Evolutionary conservation across 2,329 filamentous ascomycete genomes (phyloP), one percentile per base, ranked within the genome.

Genomic region (Thermoascus crustaceus): DNA sequence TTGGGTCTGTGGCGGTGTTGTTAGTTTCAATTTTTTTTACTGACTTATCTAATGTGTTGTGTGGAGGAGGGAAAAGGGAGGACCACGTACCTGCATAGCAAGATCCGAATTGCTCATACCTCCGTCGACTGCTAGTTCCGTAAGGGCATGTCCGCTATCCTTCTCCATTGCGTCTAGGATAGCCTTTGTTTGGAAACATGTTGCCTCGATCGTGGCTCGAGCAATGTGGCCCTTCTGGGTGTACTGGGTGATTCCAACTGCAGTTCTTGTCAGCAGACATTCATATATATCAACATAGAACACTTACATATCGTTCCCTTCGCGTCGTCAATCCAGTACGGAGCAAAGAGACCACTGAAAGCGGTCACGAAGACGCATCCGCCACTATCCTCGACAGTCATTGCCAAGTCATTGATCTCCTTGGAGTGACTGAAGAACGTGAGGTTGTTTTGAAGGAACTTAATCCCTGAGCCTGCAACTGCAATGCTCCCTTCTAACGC

Each of bases 321-420:
- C n/a, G 85, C 85, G 60, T 93, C 85, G 55, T 93, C 85, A 43
- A 94, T 88, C 87, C 87, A 94, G 61, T 94, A 94, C 0, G 87
- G 87, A 1, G 87, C 87, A 57, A 94, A 94, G 2, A 94, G 73
- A 30, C 87, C 87, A 56, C 82, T 87, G 58, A 94, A 94, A 1
- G 86, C 87, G 5, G 87, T 94, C 36, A 94, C 87, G 52, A 94
- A 80, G 8, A 89, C 77, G 35, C 87, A 81, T 7, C 87, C 87
- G 32, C 86, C 87, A 42, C 83, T 93, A 55, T 94, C 82, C 27
- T 72, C 58, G 2, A 82, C 79, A 1, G 71, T 76, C 34, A 68
- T 69, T 4, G 79, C 79, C 17, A 82, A 62, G 35, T 78, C 74
- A 45, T 71, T 75, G 52, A 82, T 75, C 51, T 80, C 75, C 43